phyloP scores from a whole-genome alignment of 106 monocot species.

The Dendrobium huoshanense region DNA sequence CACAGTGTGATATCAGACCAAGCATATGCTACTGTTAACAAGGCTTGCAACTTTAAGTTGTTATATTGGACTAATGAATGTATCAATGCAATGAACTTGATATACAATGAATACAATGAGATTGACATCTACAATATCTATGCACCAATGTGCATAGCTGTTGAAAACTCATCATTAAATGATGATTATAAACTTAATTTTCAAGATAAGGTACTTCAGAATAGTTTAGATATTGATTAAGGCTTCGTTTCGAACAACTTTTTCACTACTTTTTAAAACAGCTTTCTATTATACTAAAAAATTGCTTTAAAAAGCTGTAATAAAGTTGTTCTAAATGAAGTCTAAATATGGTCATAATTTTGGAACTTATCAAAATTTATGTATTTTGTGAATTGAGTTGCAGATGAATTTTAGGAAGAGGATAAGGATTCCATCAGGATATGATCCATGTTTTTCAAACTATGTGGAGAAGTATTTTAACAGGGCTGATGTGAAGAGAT shows the following conservation, averaged over 20 bases:
- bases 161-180: conserved; percentile 14
- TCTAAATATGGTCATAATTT: no score
- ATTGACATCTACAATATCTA: conserved; percentile 92
- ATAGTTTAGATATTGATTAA: background rate
- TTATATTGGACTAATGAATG: conserved; percentile 39
- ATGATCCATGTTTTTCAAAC: conserved; percentile 69
- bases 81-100: conserved; percentile 25
- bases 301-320: no score
- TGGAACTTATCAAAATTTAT: background rate
- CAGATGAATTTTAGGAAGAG: conserved; percentile 11
- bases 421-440: conserved; percentile 37
- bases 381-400: background rate
- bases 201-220: conserved; percentile 15
- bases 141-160: conserved; percentile 54
- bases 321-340: no score
- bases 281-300: no score
- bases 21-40: conserved; percentile 26
- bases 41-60: conserved; percentile 54
- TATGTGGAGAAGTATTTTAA: conserved; percentile 76
- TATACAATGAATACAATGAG: conserved; percentile 41
- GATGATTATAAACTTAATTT: background rate
- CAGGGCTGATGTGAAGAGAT: conserved; percentile 43
- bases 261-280: no score
- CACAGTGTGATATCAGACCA: conserved; percentile 76
- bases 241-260: no score